phyloP scores from a whole-genome alignment of 2,329 filamentous ascomycete genomes.

The Erysiphe pulchra region DNA sequence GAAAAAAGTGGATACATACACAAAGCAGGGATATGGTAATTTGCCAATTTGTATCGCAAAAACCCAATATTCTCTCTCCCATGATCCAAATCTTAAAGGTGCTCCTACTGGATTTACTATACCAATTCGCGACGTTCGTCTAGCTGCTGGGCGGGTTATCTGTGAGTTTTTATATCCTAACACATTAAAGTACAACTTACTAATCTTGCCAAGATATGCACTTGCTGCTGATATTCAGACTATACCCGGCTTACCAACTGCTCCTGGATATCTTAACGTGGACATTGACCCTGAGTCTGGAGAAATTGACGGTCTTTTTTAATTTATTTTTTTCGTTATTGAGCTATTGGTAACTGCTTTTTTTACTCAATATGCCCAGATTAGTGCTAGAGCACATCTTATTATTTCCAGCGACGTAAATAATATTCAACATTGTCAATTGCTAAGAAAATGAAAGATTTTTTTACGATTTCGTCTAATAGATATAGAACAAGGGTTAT shows the following conservation, averaged over 20 bases:
- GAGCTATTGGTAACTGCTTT: too few species aligned
- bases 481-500: too few species aligned
- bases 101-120: slow-evolving; percentile 86
- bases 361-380: too few species aligned
- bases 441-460: too few species aligned
- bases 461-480: too few species aligned
- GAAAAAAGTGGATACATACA: slow-evolving; percentile 91
- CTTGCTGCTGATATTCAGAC: slow-evolving; percentile 95
- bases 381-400: too few species aligned
- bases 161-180: slow-evolving; percentile 26
- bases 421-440: too few species aligned
- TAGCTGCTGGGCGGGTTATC: slow-evolving; percentile 81
- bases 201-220: slow-evolving; percentile 39
- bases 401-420: too few species aligned
- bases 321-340: slow-evolving; percentile 13
- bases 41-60: slow-evolving; percentile 93
- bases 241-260: slow-evolving; percentile 83
- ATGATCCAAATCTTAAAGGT: slow-evolving; percentile 82
- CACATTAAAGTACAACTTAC: slow-evolving; percentile 2
- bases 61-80: slow-evolving; percentile 90
- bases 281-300: slow-evolving; percentile 65
- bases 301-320: slow-evolving; percentile 76
- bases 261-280: slow-evolving; percentile 85
- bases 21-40: slow-evolving; percentile 71
- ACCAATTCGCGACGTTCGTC: slow-evolving; percentile 75